A percentile compares a stretch with the other conserved stretches of the same genome.
Conservation (phyloP, 2,329 filamentous ascomycete species). For the Scedosporium boydii region DNA sequence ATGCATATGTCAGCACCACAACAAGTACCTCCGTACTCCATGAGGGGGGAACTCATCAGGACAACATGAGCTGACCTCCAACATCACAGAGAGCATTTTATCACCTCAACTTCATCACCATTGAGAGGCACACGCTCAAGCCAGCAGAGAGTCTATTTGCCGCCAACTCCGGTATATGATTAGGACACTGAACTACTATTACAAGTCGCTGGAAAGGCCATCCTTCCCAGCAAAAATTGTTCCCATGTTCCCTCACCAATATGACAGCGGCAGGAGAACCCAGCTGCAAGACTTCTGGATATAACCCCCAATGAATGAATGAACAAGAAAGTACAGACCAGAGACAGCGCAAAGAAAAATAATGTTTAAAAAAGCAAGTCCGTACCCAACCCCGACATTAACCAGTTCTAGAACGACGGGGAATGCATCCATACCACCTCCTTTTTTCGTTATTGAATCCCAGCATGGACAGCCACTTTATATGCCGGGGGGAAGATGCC, state of each 20-base stretch:
- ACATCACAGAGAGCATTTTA: neutral
- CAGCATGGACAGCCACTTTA: neutral
- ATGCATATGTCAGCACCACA: too few relatives aligned
- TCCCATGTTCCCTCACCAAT: conserved; percentile 5
- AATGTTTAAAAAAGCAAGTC: neutral
- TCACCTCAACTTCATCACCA: neutral
- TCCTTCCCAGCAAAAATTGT: conserved; percentile 4
- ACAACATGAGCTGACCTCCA: too few relatives aligned
- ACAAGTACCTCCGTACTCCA: neutral
- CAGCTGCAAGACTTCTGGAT: neutral
- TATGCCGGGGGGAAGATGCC: neutral
- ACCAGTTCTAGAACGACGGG: conserved; percentile 1
- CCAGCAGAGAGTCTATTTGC: neutral
- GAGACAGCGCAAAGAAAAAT: neutral
- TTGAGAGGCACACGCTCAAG: neutral
- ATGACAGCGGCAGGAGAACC: neutral
- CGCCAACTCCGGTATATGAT: conserved; percentile 7
- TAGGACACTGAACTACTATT: conserved; percentile 7
- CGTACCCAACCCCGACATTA: conserved; percentile 4
- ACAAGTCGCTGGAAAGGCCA: conserved; percentile 5
- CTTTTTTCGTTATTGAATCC: neutral
- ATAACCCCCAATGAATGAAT: neutral
- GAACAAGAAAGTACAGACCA: conserved; percentile 1
- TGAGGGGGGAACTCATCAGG: neutral
- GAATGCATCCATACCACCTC: neutral